Evolutionary conservation across 1,139 yeast species (phyloP).

Genomic region (Suhomyces choctaworum): DNA sequence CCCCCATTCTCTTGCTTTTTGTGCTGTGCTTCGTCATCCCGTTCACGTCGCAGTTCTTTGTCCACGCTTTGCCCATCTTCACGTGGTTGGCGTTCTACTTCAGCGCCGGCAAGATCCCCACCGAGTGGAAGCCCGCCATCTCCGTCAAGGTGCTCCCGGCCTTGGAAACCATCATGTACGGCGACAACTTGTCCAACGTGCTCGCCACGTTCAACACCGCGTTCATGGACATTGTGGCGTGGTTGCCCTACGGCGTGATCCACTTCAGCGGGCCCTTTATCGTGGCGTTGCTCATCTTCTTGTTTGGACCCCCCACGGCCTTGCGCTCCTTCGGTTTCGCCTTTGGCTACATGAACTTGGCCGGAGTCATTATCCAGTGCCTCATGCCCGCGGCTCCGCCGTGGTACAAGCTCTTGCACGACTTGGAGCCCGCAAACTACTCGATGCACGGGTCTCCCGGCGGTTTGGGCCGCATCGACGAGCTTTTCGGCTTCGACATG

Average conservation of each 20-base stretch:
- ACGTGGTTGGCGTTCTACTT: slow-evolving; percentile 88
- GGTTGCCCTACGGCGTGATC: slow-evolving; percentile 93
- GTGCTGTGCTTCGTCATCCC: slow-evolving; percentile 57
- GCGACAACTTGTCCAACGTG: slow-evolving; percentile 87
- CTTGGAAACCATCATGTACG: slow-evolving; percentile 88
- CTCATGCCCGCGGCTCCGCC: slow-evolving; percentile 97
- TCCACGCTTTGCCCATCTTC: slow-evolving; percentile 81
- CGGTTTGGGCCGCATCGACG: slow-evolving; percentile 88
- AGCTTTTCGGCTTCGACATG: slow-evolving; percentile 74
- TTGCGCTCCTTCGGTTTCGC: slow-evolving; percentile 89
- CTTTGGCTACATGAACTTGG: slow-evolving; percentile 93
- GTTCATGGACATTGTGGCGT: slow-evolving; percentile 78
- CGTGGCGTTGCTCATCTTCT: slow-evolving; percentile 73
- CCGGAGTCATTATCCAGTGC: slow-evolving; percentile 80
- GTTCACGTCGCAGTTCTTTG: slow-evolving; percentile 79
- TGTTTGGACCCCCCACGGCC: slow-evolving; percentile 92
- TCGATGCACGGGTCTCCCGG: slow-evolving; percentile 95
- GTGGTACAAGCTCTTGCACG: slow-evolving; percentile 89
- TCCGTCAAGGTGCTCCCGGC: slow-evolving; percentile 91
- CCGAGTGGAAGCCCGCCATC: slow-evolving; percentile 81
- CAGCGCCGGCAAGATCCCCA: slow-evolving; percentile 75
- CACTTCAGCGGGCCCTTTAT: slow-evolving; percentile 91
- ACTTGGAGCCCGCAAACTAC: slow-evolving; percentile 88
- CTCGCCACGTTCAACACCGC: slow-evolving; percentile 73
- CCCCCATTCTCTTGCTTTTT: slow-evolving; percentile 41